A percentile compares a stretch with the other conserved stretches of the same genome.
phyloP scores from a whole-genome alignment of 140 eudicot genomes.

The Ambrosia hybrid region DNA sequence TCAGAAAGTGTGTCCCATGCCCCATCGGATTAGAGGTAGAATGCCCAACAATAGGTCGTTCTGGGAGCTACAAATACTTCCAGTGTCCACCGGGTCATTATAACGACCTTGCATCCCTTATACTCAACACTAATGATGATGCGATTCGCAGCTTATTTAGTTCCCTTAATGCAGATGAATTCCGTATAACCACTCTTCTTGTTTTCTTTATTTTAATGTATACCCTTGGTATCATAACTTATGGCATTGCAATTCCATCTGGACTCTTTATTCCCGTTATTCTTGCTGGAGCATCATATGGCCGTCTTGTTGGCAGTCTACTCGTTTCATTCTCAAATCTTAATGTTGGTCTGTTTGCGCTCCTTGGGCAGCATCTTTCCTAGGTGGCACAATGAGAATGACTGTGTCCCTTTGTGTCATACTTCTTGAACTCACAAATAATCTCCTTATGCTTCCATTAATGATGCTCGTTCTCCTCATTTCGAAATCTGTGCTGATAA shows the following conservation, averaged over 20 bases:
- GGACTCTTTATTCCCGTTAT: slow-evolving; percentile 91
- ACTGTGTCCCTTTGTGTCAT: slow-evolving; percentile 6
- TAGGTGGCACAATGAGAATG: slow-evolving; percentile 32
- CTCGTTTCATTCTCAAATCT: slow-evolving; percentile 57
- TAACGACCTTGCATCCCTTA: slow-evolving; percentile 94
- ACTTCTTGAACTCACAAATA: slow-evolving; percentile 2
- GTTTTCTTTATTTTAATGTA: slow-evolving; percentile 55
- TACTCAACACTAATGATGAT: slow-evolving; percentile 90
- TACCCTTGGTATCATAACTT: slow-evolving; percentile 76
- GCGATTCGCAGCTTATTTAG: slow-evolving; percentile 80
- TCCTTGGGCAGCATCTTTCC: slow-evolving; percentile 88
- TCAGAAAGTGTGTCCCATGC: slow-evolving; percentile 70
- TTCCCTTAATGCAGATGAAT: slow-evolving; percentile 45
- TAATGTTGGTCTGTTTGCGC: slow-evolving; percentile 74
- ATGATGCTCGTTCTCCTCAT: slow-evolving; percentile 85
- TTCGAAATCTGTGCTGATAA: slow-evolving; percentile 85
- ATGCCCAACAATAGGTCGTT: slow-evolving; percentile 73
- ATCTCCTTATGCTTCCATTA: slow-evolving; percentile 40
- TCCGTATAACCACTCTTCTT: slow-evolving; percentile 57
- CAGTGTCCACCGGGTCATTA: slow-evolving; percentile 82
- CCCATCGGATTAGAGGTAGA: slow-evolving; percentile 44
- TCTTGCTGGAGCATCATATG: slow-evolving; percentile 72
- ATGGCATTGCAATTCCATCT: slow-evolving; percentile 92
- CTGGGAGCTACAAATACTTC: slow-evolving; percentile 77
- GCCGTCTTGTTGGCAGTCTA: slow-evolving; percentile 29